Conservation (phyloP, 805 yeast species). For the Saccharomycopsis olivae region DNA sequence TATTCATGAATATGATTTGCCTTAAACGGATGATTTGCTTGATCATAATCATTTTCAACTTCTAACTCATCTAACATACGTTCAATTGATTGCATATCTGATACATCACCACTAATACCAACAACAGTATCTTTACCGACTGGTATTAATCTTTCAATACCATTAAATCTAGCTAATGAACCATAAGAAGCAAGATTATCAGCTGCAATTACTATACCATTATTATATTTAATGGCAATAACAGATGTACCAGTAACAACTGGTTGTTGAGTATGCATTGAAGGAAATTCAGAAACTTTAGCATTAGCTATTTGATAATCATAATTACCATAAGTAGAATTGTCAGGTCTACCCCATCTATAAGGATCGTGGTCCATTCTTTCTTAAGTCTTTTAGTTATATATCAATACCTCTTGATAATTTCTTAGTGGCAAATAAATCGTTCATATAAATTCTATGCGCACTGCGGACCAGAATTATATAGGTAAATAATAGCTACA, state of each 20-base stretch:
- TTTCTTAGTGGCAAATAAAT: not conserved
- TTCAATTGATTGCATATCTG: constrained; percentile 82
- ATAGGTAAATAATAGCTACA: too few species aligned
- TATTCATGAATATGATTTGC: constrained; percentile 90
- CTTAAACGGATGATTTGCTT: constrained; percentile 37
- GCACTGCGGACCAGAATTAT: too few species aligned
- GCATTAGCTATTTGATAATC: constrained; percentile 67
- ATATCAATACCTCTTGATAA: not conserved
- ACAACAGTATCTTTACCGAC: constrained; percentile 85
- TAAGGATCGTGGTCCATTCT: constrained; percentile 91
- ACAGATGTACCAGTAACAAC: constrained; percentile 96
- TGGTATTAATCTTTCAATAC: constrained; percentile 72
- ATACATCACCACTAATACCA: constrained; percentile 89
- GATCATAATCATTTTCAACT: constrained; percentile 70
- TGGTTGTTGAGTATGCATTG: constrained; percentile 85
- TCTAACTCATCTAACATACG: constrained; percentile 69
- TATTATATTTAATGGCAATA: constrained; percentile 77
- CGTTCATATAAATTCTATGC: too few species aligned
- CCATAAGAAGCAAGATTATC: constrained; percentile 93
- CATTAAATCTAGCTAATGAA: constrained; percentile 74
- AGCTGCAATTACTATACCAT: constrained; percentile 91
- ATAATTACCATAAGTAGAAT: constrained; percentile 72
- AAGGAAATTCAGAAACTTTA: constrained; percentile 41
- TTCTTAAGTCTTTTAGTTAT: not conserved
- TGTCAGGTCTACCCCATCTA: constrained; percentile 91